phyloP scores from a whole-genome alignment of 2,329 filamentous ascomycete genomes.

The Rasamsonia emersonii region DNA sequence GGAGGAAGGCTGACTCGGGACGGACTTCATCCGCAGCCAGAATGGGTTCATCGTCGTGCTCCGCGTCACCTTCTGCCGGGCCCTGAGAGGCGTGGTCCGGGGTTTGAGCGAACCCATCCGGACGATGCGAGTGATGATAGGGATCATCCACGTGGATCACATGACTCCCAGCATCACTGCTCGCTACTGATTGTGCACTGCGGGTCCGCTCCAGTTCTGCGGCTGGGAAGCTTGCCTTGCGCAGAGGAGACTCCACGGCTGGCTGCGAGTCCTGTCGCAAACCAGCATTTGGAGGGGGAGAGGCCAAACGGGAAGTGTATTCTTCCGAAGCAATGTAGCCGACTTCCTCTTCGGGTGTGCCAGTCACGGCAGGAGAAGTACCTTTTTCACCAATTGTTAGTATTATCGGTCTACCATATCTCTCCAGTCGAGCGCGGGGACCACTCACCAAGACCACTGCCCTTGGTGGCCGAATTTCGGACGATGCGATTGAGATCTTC shows the following conservation, averaged over 20 bases:
- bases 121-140: constrained; percentile 32
- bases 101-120: constrained; percentile 41
- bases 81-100: constrained; percentile 39
- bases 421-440: constrained; percentile 1
- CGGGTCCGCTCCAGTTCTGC: constrained; percentile 35
- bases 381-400: constrained; percentile 39
- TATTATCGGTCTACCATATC: constrained; percentile 2
- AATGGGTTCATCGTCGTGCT: constrained; percentile 65
- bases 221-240: constrained; percentile 41
- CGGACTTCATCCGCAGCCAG: constrained; percentile 81
- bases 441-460: constrained; percentile 45
- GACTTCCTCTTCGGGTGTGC: constrained; percentile 83
- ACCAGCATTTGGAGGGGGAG: constrained; percentile 42
- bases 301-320: constrained; percentile 66
- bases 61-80: constrained; percentile 43
- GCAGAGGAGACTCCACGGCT: constrained; percentile 43
- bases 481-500: constrained; percentile 88
- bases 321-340: constrained; percentile 82
- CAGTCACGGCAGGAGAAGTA: constrained; percentile 51
- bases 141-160: constrained; percentile 74
- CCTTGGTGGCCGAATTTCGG: constrained; percentile 52
- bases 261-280: constrained; percentile 36
- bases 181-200: constrained; percentile 10
- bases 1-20: constrained; percentile 57
- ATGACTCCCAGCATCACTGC: constrained; percentile 14